Base-by-base conservation (phyloP, 345 rosid genomes). In the Punica granatum region DNA sequence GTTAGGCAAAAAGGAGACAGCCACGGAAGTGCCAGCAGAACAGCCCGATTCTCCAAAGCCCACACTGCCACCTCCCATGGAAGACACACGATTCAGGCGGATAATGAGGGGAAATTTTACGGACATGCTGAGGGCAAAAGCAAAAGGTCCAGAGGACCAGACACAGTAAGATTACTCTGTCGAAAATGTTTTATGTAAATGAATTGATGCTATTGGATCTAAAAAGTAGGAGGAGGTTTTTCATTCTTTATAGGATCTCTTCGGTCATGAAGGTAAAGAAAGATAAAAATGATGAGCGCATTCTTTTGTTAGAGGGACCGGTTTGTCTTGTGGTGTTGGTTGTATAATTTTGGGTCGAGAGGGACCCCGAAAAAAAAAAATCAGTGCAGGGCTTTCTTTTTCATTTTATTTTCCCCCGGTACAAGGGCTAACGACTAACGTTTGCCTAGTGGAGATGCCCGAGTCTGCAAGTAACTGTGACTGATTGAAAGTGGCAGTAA, bases 91-190 rank as follows among this genome's bases (percentile, higher is more conserved):
- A 77, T 88, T 93, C 79, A 85, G 75, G 87, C 94, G 96, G 46
- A 93, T 93, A 75, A 89, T 93, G 96, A 87, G 87, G 62, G 97
- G 96, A 25, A 83, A 85, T 77, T 92, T 93, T 82, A 76, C 92
- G 0, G 97, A 90, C 68, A 89, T 90, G 96, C 90, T 93, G 34
- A 76, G 92, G 73, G 83, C 85, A 61, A 92, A 88, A 83, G 54
- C 83, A 33, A 89, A 69, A 59, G 64, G 56, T 14, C 83, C 73
- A 75, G 74, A 49, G 70, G 97, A 90, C 54, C 92, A 85, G 77
- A 73, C 87, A 35, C 68, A 71, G 53, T 78, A 73, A 65, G 63
- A 70, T 46, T 73, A 79, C 53, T 72, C 67, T 70, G 67, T 16
- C 30, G 41, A 13, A 35, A 49, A 7, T 6, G 59, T 48, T 62